A percentile compares a stretch with the other conserved stretches of the same genome.
Evolutionary conservation across 352 stramenopile species (phyloP).

Genomic region (Globisporangium acanthophoron): DNA sequence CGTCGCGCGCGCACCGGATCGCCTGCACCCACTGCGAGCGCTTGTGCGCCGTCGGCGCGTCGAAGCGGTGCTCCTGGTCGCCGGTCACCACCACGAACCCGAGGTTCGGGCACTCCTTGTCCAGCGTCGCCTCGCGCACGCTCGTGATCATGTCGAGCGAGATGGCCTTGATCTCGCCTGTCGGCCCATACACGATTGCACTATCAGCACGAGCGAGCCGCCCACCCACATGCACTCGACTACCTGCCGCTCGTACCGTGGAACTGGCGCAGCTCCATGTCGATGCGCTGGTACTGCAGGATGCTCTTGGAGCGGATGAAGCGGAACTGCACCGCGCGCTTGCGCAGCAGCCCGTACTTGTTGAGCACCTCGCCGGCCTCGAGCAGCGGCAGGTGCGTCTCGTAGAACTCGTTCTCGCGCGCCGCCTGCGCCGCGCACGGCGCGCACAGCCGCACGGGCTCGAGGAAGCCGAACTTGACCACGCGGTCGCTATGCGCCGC

Average conservation of each 20-base stretch:
- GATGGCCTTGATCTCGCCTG: conserved; percentile 52
- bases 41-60: conserved; percentile 38
- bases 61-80: conserved; percentile 52
- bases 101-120: conserved; percentile 46
- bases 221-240: too few relatives aligned
- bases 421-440: conserved; percentile 33
- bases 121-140: conserved; percentile 37
- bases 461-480: conserved; percentile 56
- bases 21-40: conserved; percentile 56
- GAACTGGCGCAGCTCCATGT: conserved; percentile 36
- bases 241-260: conserved; percentile 17
- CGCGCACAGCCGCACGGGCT: conserved; percentile 54
- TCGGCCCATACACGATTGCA: background rate
- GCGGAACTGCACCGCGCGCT: conserved; percentile 44
- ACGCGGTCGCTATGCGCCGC: conserved; percentile 43
- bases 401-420: conserved; percentile 62
- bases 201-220: too few relatives aligned
- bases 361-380: conserved; percentile 55
- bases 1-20: conserved; percentile 38
- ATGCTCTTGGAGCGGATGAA: conserved; percentile 58
- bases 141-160: conserved; percentile 53
- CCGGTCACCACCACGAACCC: conserved; percentile 45
- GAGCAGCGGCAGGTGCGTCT: conserved; percentile 51
- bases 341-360: conserved; percentile 65
- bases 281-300: conserved; percentile 71